Conservation (phyloP, 2,329 filamentous ascomycete species). For the Rhinocladiella mackenziei region DNA sequence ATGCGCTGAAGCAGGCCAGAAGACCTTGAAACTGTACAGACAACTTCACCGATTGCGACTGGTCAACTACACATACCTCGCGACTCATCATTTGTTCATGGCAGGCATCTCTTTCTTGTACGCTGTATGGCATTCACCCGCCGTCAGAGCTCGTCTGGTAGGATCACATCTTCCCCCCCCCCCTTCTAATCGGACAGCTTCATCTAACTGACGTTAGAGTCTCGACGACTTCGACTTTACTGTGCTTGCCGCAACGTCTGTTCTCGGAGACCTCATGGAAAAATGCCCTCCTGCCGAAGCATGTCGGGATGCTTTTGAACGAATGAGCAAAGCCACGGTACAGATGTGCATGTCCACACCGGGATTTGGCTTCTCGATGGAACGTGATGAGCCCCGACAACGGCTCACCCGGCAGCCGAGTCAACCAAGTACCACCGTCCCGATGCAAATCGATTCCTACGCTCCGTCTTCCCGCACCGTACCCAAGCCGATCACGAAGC, state of each 20-base stretch:
- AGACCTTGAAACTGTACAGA: constrained; percentile 83
- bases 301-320: constrained; percentile 88
- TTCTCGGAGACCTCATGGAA: constrained; percentile 84
- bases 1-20: constrained; percentile 90
- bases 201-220: constrained; percentile 46
- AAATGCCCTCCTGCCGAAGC: constrained; percentile 94
- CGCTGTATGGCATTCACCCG: constrained; percentile 92
- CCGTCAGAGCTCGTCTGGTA: constrained; percentile 81
- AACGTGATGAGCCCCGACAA: constrained; percentile 20
- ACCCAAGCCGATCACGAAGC: constrained; percentile 23
- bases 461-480: constrained; percentile 8
- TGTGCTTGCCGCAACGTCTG: constrained; percentile 85
- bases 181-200: background rate
- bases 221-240: constrained; percentile 98
- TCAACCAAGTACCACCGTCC: constrained; percentile 29
- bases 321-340: constrained; percentile 91
- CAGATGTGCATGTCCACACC: constrained; percentile 89
- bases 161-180: constrained; percentile 34
- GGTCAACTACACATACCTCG: constrained; percentile 93
- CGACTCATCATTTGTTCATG: constrained; percentile 96
- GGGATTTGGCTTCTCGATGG: constrained; percentile 59
- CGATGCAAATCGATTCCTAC: constrained; percentile 25
- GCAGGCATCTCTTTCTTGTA: constrained; percentile 94
- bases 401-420: constrained; percentile 36
- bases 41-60: constrained; percentile 82